Evolutionary conservation across 371 early-diverging fungal species (phyloP).

Genomic region (Nematocida ironsii): DNA sequence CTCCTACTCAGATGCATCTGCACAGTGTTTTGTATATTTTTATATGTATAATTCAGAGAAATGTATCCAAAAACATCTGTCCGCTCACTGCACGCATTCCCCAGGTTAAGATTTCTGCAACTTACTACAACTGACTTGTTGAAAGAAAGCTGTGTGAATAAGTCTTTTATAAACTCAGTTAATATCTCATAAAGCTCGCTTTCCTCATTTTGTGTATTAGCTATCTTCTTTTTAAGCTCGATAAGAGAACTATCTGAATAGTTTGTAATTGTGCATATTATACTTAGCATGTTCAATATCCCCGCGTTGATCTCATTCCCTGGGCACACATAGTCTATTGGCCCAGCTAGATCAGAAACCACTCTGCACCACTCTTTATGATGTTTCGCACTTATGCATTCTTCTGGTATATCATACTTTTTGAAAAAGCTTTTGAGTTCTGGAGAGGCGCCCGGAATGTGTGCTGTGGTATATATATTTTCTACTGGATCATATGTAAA

Average conservation of each 20-base stretch:
- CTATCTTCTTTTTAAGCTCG: not conserved
- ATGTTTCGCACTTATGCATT: not conserved
- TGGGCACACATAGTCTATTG: not conserved
- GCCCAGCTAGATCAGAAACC: not conserved
- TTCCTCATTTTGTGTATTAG: not conserved
- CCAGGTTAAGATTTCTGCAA: not conserved
- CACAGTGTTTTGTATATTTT: not conserved
- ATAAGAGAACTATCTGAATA: not conserved
- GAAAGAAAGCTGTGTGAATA: not conserved
- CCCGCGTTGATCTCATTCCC: not conserved
- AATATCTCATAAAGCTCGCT: not conserved
- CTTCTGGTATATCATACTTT: not conserved
- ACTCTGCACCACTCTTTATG: not conserved
- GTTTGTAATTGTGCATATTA: not conserved
- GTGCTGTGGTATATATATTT: not conserved
- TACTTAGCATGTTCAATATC: not conserved
- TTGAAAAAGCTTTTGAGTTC: not conserved
- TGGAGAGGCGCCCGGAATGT: not conserved
- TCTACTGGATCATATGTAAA: not conserved
- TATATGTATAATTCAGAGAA: not conserved
- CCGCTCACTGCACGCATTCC: not conserved
- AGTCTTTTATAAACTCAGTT: not conserved
- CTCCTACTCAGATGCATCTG: not conserved
- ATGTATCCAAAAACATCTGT: not conserved
- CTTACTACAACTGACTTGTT: not conserved